Evolutionary conservation across 1,139 yeast genomes (phyloP), one percentile per base, ranked within the genome.

Genomic region (Geotrichum fermentans): DNA sequence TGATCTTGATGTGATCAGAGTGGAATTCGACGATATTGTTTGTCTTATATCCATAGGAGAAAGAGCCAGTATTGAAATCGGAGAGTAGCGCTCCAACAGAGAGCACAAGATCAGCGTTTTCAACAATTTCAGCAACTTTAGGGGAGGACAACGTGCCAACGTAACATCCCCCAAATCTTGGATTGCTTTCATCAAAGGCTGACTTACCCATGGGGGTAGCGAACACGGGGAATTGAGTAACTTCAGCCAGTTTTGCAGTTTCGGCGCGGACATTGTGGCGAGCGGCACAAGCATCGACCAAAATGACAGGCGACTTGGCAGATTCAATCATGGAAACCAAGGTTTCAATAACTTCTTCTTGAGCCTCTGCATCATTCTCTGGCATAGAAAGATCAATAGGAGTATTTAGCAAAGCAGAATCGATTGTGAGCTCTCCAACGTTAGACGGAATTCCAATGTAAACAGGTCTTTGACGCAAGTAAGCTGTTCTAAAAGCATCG

Each of bases 141-240:
- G 92, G 90, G 55, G 76, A 71, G 38, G 95, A 82, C 61, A 87
- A 72, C 16, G 86, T 77, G 58, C 96, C 96, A 55, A 86, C 86
- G 65, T 86, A 87, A 49, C 83, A 90, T 67, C 96, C 96, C 57
- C 89, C 92, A 67, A 79, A 87, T 66, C 90, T 74, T 52, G 83
- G 78, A 65, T 83, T 75, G 54, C 74, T 73, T 71, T 87, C 96
- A 68, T 83, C 82, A 62, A 85, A 78, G 37, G 79, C 76, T 55
- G 89, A 84, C 71, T 86, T 86, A 69, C 95, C 95, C 95, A 87
- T 85, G 57, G 96, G 95, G 47, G 95, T 86, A 50, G 84, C 84
- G 70, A 79, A 86, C 32, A 83, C 85, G 36, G 95, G 94, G 79
- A 81, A 86, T 65, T 83, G 82, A 43, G 95, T 84, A 47, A 71